Evolutionary conservation across 2,329 filamentous ascomycete species (phyloP).

Genomic region (Teratosphaeriaceae sp.): DNA sequence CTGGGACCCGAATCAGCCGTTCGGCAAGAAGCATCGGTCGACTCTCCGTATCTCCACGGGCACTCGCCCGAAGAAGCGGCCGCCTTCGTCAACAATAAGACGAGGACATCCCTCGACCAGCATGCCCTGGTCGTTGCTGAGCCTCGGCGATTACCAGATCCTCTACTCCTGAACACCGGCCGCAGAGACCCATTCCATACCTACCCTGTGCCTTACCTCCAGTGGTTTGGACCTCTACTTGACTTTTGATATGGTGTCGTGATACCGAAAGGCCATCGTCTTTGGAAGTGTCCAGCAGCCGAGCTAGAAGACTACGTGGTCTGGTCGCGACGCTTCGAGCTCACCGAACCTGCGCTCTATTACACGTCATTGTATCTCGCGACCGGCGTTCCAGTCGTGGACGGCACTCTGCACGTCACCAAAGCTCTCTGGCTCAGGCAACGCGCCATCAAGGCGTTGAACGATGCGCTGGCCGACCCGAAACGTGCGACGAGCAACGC

Average conservation of each 20-base stretch:
- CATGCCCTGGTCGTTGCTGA: too few relatives aligned
- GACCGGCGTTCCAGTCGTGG: conserved; percentile 15
- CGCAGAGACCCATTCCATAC: conserved; percentile 17
- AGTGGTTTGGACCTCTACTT: conserved; percentile 17
- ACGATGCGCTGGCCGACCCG: conserved; percentile 17
- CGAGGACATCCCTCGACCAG: too few relatives aligned
- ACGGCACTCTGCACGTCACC: conserved; percentile 5
- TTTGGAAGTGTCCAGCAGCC: conserved; percentile 13
- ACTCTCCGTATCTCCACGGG: too few relatives aligned
- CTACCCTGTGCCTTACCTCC: conserved; percentile 16
- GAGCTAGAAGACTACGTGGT: conserved; percentile 12
- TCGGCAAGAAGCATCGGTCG: conserved; percentile 9
- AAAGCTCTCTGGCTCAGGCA: conserved; percentile 11
- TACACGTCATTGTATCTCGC: conserved; percentile 18
- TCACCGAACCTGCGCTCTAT: conserved; percentile 17
- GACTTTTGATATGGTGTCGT: conserved; percentile 17
- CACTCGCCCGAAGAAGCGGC: too few relatives aligned
- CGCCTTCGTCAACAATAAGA: too few relatives aligned
- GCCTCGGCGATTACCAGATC: too few relatives aligned
- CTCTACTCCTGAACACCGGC: too few relatives aligned
- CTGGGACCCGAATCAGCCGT: conserved; percentile 9
- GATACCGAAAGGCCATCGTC: conserved; percentile 8
- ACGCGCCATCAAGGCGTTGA: conserved; percentile 11
- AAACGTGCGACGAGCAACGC: conserved; percentile 14
- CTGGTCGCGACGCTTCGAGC: conserved; percentile 16